These are phyloP conservation scores for Sicyos edulis DNA, from an alignment of 306 rosid genomes.

Conservation along the genomic window DNA sequence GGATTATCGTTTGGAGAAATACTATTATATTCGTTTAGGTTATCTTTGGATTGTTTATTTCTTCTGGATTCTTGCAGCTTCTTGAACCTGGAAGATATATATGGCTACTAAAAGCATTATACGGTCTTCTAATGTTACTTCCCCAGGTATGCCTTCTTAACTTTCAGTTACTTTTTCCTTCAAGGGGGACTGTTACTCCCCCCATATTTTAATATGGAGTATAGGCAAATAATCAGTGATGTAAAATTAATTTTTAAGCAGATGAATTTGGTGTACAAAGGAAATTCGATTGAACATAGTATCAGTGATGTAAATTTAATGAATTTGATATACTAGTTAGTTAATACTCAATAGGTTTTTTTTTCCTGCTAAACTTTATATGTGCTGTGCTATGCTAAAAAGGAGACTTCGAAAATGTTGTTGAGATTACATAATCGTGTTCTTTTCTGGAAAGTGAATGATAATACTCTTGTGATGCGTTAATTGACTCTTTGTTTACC, in stretches of 20 bases:
- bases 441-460: not conserved
- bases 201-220: not conserved
- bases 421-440: too few species aligned
- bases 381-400: not conserved
- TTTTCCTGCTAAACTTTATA: not conserved
- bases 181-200: too few species aligned
- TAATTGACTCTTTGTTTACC: not conserved
- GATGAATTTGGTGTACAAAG: not conserved
- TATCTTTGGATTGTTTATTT: not conserved
- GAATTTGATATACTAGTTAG: not conserved
- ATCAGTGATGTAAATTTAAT: not conserved
- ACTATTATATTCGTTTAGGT: not conserved
- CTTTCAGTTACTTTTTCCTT: not conserved
- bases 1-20: not conserved
- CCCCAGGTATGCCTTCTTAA: slow-evolving; percentile 66
- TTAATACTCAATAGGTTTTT: not conserved
- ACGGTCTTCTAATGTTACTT: slow-evolving; percentile 95
- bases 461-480: not conserved
- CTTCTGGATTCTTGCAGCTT: slow-evolving; percentile 58
- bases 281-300: not conserved
- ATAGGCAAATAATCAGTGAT: too few species aligned
- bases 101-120: slow-evolving; percentile 78
- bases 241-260: too few species aligned
- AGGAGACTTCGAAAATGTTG: too few species aligned
- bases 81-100: slow-evolving; percentile 85